Percentiles rank a stretch among this genome's conserved stretches.
These are phyloP conservation scores for Aspergillus sojae DNA, from an alignment of 2,329 filamentous ascomycete genomes.

Conservation along the genomic window DNA sequence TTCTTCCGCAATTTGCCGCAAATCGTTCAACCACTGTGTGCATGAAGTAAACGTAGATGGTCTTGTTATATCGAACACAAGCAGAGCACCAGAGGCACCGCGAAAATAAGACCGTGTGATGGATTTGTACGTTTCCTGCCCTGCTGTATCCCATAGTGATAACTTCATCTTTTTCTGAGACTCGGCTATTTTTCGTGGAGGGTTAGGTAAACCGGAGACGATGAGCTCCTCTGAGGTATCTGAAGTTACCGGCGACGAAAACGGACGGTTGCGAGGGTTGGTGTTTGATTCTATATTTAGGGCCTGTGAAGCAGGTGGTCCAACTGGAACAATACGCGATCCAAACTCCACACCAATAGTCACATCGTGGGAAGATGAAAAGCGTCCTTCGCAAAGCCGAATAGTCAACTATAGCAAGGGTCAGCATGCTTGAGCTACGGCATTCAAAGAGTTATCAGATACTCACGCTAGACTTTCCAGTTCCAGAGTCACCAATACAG, in stretches of 20 bases:
- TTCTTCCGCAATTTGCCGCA: conserved; percentile 92
- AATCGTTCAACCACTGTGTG: conserved; percentile 90
- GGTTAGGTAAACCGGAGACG: conserved; percentile 36
- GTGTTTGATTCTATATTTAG: conserved; percentile 54
- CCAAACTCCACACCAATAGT: conserved; percentile 97
- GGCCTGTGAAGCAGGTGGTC: conserved; percentile 71
- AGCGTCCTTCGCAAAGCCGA: conserved; percentile 93
- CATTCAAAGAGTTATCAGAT: background rate
- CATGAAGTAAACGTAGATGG: conserved; percentile 83
- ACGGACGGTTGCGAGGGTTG: conserved; percentile 8
- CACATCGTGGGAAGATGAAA: conserved; percentile 92
- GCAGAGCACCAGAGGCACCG: conserved; percentile 73
- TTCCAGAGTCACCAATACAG: conserved; percentile 94
- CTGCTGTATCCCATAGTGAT: conserved; percentile 92
- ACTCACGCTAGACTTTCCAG: conserved; percentile 80
- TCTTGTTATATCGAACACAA: conserved; percentile 94
- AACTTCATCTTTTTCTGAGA: conserved; percentile 84
- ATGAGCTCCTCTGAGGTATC: conserved; percentile 19
- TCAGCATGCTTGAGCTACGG: conserved; percentile 12
- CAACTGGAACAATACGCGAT: conserved; percentile 87
- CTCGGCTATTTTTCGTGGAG: conserved; percentile 39
- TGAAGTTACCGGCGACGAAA: conserved; percentile 12
- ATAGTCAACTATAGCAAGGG: conserved; percentile 71
- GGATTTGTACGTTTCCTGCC: conserved; percentile 96
- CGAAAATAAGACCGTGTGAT: conserved; percentile 94